A percentile compares a stretch with the other conserved stretches of the same genome.
phyloP scores from a whole-genome alignment of 2,329 filamentous ascomycete species.

The Pezicula rhizophila region DNA sequence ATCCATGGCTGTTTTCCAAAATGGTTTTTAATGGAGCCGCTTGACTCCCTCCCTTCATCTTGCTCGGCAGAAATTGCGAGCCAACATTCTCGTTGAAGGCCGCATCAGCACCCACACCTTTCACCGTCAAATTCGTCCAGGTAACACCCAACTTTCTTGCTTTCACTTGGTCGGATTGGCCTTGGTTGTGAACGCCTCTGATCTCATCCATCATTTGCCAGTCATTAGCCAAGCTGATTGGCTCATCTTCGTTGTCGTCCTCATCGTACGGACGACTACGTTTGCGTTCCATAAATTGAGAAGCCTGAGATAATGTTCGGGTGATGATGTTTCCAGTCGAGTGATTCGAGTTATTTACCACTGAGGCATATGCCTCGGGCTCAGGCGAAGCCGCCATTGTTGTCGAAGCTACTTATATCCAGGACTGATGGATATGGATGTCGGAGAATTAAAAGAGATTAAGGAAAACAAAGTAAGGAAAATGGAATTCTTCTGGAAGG shows the following conservation, averaged over 20 bases:
- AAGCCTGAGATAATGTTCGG: background rate
- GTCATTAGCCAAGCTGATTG: slow-evolving; percentile 14
- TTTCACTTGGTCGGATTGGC: slow-evolving; percentile 18
- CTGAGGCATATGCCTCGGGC: background rate
- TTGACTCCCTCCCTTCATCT: slow-evolving; percentile 42
- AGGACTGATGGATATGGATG: no score
- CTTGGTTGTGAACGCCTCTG: slow-evolving; percentile 13
- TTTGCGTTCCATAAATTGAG: slow-evolving; percentile 1
- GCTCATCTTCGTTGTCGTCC: slow-evolving; percentile 12
- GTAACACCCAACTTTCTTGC: slow-evolving; percentile 22
- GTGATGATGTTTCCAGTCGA: slow-evolving; percentile 1
- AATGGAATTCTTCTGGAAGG: no score
- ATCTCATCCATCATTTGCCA: slow-evolving; percentile 25
- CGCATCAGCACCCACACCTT: slow-evolving; percentile 25
- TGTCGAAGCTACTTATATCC: background rate
- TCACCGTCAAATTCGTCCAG: slow-evolving; percentile 23
- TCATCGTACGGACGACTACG: slow-evolving; percentile 15
- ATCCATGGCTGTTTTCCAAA: slow-evolving; percentile 59
- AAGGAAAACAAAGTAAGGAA: no score
- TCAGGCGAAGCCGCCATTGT: background rate
- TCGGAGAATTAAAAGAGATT: no score
- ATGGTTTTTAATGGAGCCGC: slow-evolving; percentile 59
- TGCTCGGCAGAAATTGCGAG: slow-evolving; percentile 19
- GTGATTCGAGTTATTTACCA: background rate
- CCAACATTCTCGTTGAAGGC: slow-evolving; percentile 23